Evolutionary conservation across 2,329 filamentous ascomycete species (phyloP), one percentile per base, ranked within the genome.

Genomic region (Xylaria polymorpha): DNA sequence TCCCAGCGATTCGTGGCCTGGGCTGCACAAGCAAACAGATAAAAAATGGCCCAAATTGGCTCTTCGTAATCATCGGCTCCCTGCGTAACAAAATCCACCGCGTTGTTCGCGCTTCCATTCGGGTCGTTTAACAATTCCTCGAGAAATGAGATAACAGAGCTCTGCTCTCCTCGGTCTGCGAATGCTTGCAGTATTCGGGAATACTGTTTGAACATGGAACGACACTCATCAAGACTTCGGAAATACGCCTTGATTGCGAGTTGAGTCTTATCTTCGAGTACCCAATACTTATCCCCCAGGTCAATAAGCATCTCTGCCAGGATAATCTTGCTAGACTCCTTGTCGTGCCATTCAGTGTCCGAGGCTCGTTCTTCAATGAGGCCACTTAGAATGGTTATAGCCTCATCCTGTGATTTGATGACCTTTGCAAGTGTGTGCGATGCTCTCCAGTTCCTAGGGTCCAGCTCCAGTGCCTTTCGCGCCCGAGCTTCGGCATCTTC

Each of bases 241-340:
- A 56, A 14, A 39, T 56, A 56, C 32, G 35, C 35, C 35, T 39
- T 4, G 20, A 39, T 35, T n/a, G 53, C 53, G 4, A 56, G n/a
- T 37, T 18, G 32, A 10, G 29, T 22, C n/a, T 22, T 56, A 6
- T 56, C 53, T n/a, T 10, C 9, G 32, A n/a, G 20, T 37, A 6
- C 20, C 53, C 53, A 56, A 32, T 56, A 56, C 8, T 20, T 56
- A 56, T 56, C 53, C 9, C 53, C 53, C 32, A 56, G 39, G 35
- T 39, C 29, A 14, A 56, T 56, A 39, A 56, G 53, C 53, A 56
- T 56, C 18, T 56, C 53, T 22, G 53, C 53, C 2, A n/a, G n/a
- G n/a, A 56, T 56, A 20, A 12, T 12, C 6, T 56, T 56, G 35
- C 35, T 39, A 10, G 32, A 8, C 29, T 56, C 8, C 53, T 56